Evolutionary conservation across 768 basidiomycete genomes (phyloP), one percentile per base, ranked within the genome.

Genomic region (Krasilnikovozyma curviuscula): DNA sequence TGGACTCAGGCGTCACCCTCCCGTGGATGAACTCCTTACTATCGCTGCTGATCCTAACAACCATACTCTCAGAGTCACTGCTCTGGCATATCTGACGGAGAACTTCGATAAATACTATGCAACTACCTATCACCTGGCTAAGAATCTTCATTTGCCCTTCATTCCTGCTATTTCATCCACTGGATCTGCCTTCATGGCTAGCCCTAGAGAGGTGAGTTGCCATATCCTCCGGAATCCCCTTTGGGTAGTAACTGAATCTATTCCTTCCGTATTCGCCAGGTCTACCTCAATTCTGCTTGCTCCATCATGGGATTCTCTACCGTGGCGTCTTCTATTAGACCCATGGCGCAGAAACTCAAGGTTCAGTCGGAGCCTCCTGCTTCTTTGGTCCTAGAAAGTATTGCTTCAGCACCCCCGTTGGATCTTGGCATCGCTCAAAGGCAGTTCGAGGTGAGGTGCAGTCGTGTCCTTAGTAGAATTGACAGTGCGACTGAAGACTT

Each of bases 21-120:
- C 78, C 1, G 63, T 91, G 25, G 67, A 73, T 4, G 69, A 69
- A 2, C 62, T 88, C 5, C 69, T 97, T 13, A 63, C 71, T 14
- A 67, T 93, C 3, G 85, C 84, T 37, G 70, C 81, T 3, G 70
- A 71, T 38, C 13, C 53, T 7, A 47, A 34, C 24, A 52, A 67
- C 3, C 46, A 65, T 6, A 57, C 70, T 57, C 62, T 73, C 31
- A 74, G 75, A n/a, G 57, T 67, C 5, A 63, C 66, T 9, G 85
- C 86, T 0, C 67, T 95, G 46, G 76, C 77, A 48, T 97, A 91
- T 65, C 70, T 95, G 28, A 64, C 89, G 38, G 78, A 83, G 43
- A 80, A 89, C 56, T 69, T 78, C 25, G 60, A 67, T 7, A 69
- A 66, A 1, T 72, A 72, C 48, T 89, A 66, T 44, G 33, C 56